phyloP scores from a whole-genome alignment of 2,329 filamentous ascomycete species.

The Aureobasidium subglaciale region DNA sequence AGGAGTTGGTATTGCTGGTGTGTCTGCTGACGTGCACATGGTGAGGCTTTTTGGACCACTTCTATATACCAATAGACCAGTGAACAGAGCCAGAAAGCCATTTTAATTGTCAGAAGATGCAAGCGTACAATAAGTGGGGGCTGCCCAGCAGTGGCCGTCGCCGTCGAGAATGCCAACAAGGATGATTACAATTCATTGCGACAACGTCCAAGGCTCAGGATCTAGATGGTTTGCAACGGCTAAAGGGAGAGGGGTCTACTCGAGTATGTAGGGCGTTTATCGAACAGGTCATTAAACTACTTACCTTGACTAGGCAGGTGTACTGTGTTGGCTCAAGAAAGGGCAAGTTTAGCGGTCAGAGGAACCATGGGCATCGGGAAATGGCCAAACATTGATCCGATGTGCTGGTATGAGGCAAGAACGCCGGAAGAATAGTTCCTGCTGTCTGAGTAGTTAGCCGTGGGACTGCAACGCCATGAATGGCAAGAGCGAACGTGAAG shows the following conservation, averaged over 20 bases:
- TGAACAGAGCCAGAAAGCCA: too few species aligned
- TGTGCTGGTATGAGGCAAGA: neutral
- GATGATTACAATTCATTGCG: neutral
- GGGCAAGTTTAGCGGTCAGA: neutral
- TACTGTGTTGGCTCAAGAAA: too few species aligned
- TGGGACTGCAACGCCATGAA: neutral
- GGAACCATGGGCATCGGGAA: neutral
- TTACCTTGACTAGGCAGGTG: neutral
- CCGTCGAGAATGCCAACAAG: too few species aligned
- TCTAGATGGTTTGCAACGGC: neutral
- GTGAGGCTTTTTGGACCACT: conserved; percentile 10
- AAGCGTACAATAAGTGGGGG: too few species aligned
- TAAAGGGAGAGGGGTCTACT: neutral
- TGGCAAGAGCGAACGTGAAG: neutral
- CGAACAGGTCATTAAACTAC: neutral
- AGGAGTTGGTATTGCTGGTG: neutral
- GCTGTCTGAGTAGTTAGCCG: neutral
- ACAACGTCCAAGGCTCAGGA: neutral
- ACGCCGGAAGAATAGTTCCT: neutral
- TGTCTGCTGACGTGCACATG: neutral
- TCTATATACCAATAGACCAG: too few species aligned
- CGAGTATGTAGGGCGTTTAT: neutral
- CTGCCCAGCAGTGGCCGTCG: too few species aligned
- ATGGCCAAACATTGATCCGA: conserved; percentile 11
- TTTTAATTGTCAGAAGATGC: too few species aligned